Percentiles rank a stretch among this genome's conserved stretches.
These are phyloP conservation scores for Calonectria hongkongensis DNA, from an alignment of 2,329 filamentous ascomycete species.

Conservation along the genomic window DNA sequence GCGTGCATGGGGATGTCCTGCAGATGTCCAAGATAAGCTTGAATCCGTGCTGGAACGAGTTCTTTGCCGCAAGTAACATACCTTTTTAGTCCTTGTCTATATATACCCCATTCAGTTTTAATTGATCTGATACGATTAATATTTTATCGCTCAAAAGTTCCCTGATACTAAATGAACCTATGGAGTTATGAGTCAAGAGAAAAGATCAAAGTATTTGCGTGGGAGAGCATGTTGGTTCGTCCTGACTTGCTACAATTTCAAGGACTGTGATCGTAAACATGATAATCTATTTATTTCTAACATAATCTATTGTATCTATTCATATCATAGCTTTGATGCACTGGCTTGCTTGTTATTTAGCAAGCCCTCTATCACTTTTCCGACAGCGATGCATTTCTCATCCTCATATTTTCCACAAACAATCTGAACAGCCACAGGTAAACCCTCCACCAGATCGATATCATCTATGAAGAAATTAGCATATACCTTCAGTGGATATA, in stretches of 20 bases:
- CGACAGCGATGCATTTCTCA: slow-evolving; percentile 41
- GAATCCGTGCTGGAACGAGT: not conserved
- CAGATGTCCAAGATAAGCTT: not conserved
- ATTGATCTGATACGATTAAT: not conserved
- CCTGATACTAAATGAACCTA: too few relatives aligned
- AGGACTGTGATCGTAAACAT: not conserved
- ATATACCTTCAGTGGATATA: not conserved
- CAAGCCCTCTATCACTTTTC: slow-evolving; percentile 30
- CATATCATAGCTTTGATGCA: slow-evolving; percentile 2
- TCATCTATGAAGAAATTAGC: slow-evolving; percentile 23
- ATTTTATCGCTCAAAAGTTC: not conserved
- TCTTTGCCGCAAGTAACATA: not conserved
- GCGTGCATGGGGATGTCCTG: not conserved
- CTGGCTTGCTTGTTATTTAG: not conserved
- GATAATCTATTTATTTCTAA: too few relatives aligned
- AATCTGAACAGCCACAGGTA: slow-evolving; percentile 35
- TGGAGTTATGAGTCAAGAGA: too few relatives aligned
- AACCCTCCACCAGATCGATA: slow-evolving; percentile 34
- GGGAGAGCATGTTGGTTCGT: too few relatives aligned
- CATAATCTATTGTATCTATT: too few relatives aligned
- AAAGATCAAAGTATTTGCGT: too few relatives aligned
- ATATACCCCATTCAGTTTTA: not conserved
- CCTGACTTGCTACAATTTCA: too few relatives aligned
- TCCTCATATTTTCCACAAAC: slow-evolving; percentile 39
- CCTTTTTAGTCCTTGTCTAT: not conserved